Conservation (phyloP, 352 stramenopile genomes). For the Phytopythium chamaehyphon region DNA sequence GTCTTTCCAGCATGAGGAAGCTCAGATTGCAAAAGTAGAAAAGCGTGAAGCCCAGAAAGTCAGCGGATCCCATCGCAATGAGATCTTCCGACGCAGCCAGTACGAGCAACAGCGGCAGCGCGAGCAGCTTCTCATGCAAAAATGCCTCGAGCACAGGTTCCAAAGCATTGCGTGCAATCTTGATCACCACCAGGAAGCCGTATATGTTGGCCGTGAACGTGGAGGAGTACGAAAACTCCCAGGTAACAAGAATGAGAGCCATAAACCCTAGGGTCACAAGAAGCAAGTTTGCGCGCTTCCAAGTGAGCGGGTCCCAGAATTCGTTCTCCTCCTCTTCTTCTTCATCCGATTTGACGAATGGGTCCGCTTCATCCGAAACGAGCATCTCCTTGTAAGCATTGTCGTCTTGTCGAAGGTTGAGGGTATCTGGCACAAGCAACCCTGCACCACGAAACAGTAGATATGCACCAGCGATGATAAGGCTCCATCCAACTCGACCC, state of each 20-base stretch:
- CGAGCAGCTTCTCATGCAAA: slow-evolving; percentile 90
- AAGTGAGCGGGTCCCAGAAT: slow-evolving; percentile 76
- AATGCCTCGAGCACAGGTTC: slow-evolving; percentile 84
- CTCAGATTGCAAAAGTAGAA: slow-evolving; percentile 93
- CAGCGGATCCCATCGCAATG: slow-evolving; percentile 93
- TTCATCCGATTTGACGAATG: slow-evolving; percentile 29
- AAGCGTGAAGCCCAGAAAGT: slow-evolving; percentile 95
- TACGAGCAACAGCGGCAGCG: slow-evolving; percentile 87
- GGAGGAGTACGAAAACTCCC: slow-evolving; percentile 96
- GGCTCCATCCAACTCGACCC: slow-evolving; percentile 79
- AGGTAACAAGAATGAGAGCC: slow-evolving; percentile 88
- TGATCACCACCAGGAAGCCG: slow-evolving; percentile 88
- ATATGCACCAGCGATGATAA: slow-evolving; percentile 84
- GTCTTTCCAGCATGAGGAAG: slow-evolving; percentile 89
- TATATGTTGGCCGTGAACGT: slow-evolving; percentile 92
- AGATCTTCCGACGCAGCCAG: slow-evolving; percentile 90
- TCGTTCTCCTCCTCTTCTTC: slow-evolving; percentile 61
- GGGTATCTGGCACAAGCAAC: slow-evolving; percentile 83
- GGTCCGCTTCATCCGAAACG: slow-evolving; percentile 11
- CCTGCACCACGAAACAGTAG: slow-evolving; percentile 54
- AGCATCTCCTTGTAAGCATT: slow-evolving; percentile 74
- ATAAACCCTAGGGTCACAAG: slow-evolving; percentile 82
- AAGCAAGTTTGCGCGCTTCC: slow-evolving; percentile 93
- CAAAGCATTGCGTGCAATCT: slow-evolving; percentile 78
- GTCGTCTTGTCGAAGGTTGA: slow-evolving; percentile 73